phyloP scores from a whole-genome alignment of 208 protist genomes.

The Crithidia expoeki region DNA sequence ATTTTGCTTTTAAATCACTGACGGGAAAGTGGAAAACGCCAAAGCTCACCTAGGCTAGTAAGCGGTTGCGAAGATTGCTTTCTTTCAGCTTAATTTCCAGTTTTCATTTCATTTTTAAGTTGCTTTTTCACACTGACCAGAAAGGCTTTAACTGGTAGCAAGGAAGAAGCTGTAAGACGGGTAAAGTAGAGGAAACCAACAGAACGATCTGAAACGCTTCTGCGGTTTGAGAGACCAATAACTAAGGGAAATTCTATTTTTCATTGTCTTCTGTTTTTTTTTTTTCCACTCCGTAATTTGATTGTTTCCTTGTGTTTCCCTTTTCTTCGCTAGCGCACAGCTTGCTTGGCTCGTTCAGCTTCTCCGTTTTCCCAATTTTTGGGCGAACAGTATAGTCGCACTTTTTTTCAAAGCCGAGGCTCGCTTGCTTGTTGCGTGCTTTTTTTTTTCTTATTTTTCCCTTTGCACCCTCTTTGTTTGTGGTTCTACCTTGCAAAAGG shows the following conservation, averaged over 20 bases:
- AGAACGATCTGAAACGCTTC: constrained; percentile 1
- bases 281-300: neutral
- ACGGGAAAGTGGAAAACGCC: neutral
- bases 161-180: neutral
- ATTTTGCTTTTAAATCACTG: neutral
- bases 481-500: neutral
- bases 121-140: neutral
- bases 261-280: neutral
- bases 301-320: neutral
- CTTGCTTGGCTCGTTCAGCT: too few relatives aligned
- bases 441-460: constrained; percentile 2
- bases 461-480: neutral
- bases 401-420: neutral
- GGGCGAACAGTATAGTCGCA: neutral
- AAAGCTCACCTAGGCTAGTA: neutral
- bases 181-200: neutral
- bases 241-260: neutral
- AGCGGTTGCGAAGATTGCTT: neutral
- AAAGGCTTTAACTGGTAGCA: neutral
- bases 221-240: neutral
- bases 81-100: neutral
- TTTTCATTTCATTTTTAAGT: neutral
- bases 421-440: neutral
- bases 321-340: neutral
- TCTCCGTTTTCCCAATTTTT: too few relatives aligned